These are phyloP conservation scores for Dactylorhiza incarnata DNA, from an alignment of 106 monocot genomes.

Conservation along the genomic window DNA sequence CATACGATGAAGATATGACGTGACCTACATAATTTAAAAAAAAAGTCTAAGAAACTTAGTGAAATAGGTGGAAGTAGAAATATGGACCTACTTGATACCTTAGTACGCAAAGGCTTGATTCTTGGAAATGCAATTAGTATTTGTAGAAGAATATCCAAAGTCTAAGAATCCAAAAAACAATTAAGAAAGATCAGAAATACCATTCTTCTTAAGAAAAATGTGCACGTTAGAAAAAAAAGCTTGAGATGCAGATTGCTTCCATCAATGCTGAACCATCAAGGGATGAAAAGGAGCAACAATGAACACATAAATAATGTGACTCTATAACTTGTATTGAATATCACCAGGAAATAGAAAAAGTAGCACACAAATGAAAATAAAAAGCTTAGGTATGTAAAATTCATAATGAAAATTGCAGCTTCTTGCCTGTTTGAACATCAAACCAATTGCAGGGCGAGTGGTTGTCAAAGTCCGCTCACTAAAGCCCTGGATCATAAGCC, in stretches of 20 bases:
- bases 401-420: background rate
- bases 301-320: background rate
- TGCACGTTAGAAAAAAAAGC: background rate
- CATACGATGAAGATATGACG: constrained; percentile 95
- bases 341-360: background rate
- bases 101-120: constrained; percentile 59
- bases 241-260: background rate
- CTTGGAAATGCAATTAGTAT: constrained; percentile 62
- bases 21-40: constrained; percentile 37
- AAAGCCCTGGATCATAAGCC: constrained; percentile 56
- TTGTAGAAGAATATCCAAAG: constrained; percentile 73
- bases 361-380: background rate
- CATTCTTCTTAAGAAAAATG: background rate
- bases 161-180: constrained; percentile 30
- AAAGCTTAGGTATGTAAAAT: background rate
- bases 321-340: background rate
- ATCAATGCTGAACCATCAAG: background rate
- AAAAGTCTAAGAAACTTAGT: background rate
- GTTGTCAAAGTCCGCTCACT: constrained; percentile 62
- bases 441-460: constrained; percentile 72
- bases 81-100: constrained; percentile 32
- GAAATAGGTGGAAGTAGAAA: background rate
- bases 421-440: constrained; percentile 86
- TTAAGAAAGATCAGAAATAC: constrained; percentile 7
- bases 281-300: background rate